Base-by-base conservation (phyloP, 1,284 basidiomycete genomes). In the Malassezia globosa region DNA sequence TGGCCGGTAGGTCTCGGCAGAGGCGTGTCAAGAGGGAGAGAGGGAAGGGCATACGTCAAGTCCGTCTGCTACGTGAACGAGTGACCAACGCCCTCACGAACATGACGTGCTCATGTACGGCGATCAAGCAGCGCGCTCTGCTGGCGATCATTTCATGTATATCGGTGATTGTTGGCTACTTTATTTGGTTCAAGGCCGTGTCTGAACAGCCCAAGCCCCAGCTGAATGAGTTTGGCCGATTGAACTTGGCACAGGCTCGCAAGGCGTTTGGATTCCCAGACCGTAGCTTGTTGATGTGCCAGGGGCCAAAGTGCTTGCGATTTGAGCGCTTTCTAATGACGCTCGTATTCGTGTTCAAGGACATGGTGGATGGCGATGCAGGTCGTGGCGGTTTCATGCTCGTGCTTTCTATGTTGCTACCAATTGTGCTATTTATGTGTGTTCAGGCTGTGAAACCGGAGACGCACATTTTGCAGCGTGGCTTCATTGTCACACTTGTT, bases 401-500 rank as follows among this genome's bases (percentile, higher is more conserved):
- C 36, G 38, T 52, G 24, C 10, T 40, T 16, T 47, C 44, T 21
- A 37, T 46, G 34, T 26, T 26, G 22, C 22, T 31, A 25, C 50
- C 50, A 4, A 11, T 42, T 10, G 7, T 39, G 24, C 18, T 16
- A 10, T 42, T 42, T 11, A 24, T 34, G 21, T 27, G n/a, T 4
- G 35, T 38, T 10, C 45, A 52, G 37, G 38, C 50, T 14, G 21
- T 47, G 10, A 52, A 52, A 42, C 50, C 50, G 0, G 29, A 37
- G 14, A 31, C 33, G 0, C 22, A 33, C 16, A 11, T 25, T 5
- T n/a, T 52, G 13, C 25, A 42, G 39, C 40, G 50, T 8, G 50
- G 39, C 4, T 7, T 52, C 21, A 22, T 36, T 18, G 40, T 52
- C n/a, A 42, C 37, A n/a, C 7, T 42, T 14, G 27, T 52, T 27